Evolutionary conservation across 2,329 filamentous ascomycete genomes (phyloP), one percentile per base, ranked within the genome.

Genomic region (Ploettnerulaceae sp.): DNA sequence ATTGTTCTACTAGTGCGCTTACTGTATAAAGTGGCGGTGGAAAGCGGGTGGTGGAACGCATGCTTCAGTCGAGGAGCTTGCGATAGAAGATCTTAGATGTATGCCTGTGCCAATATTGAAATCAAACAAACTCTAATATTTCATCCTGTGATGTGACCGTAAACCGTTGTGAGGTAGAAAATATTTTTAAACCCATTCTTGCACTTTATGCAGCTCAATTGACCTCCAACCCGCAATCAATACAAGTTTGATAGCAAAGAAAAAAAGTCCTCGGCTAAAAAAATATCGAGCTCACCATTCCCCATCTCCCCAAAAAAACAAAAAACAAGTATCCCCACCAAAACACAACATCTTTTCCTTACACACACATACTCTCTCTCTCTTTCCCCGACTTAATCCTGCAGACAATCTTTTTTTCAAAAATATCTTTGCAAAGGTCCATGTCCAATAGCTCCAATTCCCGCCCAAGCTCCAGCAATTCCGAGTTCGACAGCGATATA

Each of bases 1-100:
- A 57, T 53, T 61, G 58, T 63, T 54, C 59, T 62, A 64, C 53
- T 64, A 64, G 61, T 63, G 28, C 37, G 53, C 53, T 60, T 53
- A 50, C 57, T 62, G 59, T 62, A 61, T 54, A 62, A 61, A 60
- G 52, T 48, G 44, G 51, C 18, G 33, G 45, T 37, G 49, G 36
- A 40, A 38, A 45, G 32, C 21, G 24, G 45, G 35, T 44, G 32
- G 42, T 24, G 31, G 45, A 51, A 49, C 48, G 46, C 42, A 48
- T 47, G 49, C 54, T 58, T 57, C 58, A 56, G 33, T 55, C 43
- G 55, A 41, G 55, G 43, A 53, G 56, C 47, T 45, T 52, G 51
- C 47, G 37, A 46, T 48, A 54, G 55, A 51, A 51, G 49, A 51
- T 51, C 45, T 57, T 61, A 62, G 60, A 62, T 51, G 35, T 51